Evolutionary conservation across 2,329 filamentous ascomycete genomes (phyloP), one percentile per base, ranked within the genome.

Genomic region (Diplodia sapinea): DNA sequence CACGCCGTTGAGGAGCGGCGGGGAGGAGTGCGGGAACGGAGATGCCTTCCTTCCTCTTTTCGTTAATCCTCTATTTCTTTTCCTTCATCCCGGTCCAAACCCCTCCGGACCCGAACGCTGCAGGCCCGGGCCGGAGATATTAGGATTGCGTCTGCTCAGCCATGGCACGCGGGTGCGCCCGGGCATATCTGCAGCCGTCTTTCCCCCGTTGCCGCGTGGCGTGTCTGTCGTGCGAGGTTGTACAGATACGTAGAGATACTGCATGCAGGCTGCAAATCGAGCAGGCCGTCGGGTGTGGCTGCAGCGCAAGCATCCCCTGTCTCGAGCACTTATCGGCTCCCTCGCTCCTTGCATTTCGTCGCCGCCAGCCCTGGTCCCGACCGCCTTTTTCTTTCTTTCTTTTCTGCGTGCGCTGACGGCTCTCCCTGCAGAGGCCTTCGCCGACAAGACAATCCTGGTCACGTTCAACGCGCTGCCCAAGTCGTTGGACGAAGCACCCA

Each of bases 401-500:
- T 31, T 9, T 49, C 29, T 29, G 23, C 17, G 31, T 33, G 31
- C 31, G 31, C n/a, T 29, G 47, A 38, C 50, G 52, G 62, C 20
- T 17, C 15, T 6, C 6, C 20, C 7, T 17, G 51, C 69, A 78
- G 79, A 81, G 23, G 69, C 81, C 40, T 80, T 78, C 74, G 73
- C 79, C 61, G 75, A 80, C 64, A 77, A 78, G 43, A 84, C 80
- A 1, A 79, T 85, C 69, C 78, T 86, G 23, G 77, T 80, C 65
- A 87, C 85, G 0, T 76, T 85, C 51, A 77, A 74, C 69, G 78
- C 79, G 67, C 77, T 86, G 11, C 84, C 84, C 1, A 69, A 76
- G 1, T 70, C 71, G 5, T 72, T 77, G 13, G 73, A 73, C 13
- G 71, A 74, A 8, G 75, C 77, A 2, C 81, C 81, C 3, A 75